These are phyloP conservation scores for Ogataea trehaloabstinens DNA, from an alignment of 805 yeast species.

Conservation along the genomic window DNA sequence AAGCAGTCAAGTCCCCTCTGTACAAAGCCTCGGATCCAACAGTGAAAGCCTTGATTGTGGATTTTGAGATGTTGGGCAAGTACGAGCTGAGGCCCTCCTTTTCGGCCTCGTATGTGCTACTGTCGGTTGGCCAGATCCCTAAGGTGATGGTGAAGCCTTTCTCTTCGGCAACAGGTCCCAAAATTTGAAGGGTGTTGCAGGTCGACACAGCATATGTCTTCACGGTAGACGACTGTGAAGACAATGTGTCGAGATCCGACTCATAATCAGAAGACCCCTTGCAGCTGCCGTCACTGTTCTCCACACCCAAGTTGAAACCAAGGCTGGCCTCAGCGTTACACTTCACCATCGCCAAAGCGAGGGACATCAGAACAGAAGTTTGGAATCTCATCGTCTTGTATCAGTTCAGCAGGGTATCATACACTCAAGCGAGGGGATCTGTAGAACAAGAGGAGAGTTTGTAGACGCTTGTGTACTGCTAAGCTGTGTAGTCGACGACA, in stretches of 20 bases:
- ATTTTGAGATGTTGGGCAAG: slow-evolving; percentile 69
- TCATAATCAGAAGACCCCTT: slow-evolving; percentile 70
- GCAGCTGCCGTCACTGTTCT: slow-evolving; percentile 72
- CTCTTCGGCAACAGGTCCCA: slow-evolving; percentile 84
- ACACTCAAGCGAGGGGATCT: not conserved
- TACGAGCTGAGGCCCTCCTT: slow-evolving; percentile 64
- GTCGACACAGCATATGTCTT: slow-evolving; percentile 92
- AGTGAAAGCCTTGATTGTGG: slow-evolving; percentile 69
- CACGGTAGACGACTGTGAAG: slow-evolving; percentile 59
- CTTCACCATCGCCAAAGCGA: slow-evolving; percentile 19
- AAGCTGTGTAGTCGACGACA: too few relatives aligned
- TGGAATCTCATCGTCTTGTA: slow-evolving; percentile 25
- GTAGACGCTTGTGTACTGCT: too few relatives aligned
- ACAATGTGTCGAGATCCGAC: slow-evolving; percentile 60
- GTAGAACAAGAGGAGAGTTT: too few relatives aligned
- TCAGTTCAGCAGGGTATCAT: not conserved
- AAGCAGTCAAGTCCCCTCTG: slow-evolving; percentile 81
- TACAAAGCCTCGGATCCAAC: slow-evolving; percentile 97
- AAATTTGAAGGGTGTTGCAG: slow-evolving; percentile 80
- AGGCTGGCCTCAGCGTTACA: slow-evolving; percentile 34
- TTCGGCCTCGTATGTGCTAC: slow-evolving; percentile 71
- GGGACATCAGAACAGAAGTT: slow-evolving; percentile 17
- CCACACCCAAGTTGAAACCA: slow-evolving; percentile 85
- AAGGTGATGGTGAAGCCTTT: slow-evolving; percentile 74
- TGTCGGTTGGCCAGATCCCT: slow-evolving; percentile 95